A percentile compares a stretch with the other conserved stretches of the same genome.
Conservation (phyloP, 768 basidiomycete genomes). For the Suillus subaureus region DNA sequence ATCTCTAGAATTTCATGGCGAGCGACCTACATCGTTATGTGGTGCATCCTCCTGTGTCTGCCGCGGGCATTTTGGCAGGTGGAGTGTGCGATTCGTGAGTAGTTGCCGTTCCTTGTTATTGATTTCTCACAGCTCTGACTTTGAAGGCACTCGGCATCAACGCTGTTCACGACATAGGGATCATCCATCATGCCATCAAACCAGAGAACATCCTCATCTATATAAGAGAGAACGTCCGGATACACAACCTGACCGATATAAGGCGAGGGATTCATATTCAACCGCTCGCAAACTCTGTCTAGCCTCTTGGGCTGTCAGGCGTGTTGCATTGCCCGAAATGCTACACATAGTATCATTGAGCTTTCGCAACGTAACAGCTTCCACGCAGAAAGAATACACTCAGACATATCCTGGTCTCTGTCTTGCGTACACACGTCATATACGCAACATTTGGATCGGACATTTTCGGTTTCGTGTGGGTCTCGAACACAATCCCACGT, state of each 20-base stretch:
- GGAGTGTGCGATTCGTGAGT: too few relatives aligned
- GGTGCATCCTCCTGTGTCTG: too few relatives aligned
- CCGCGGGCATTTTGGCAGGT: too few relatives aligned
- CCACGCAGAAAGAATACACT: slow-evolving; percentile 29
- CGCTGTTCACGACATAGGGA: too few relatives aligned
- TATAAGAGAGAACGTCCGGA: too few relatives aligned
- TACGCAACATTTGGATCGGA: slow-evolving; percentile 40
- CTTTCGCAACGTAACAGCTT: slow-evolving; percentile 12
- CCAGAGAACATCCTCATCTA: too few relatives aligned
- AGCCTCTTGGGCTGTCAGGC: slow-evolving; percentile 36
- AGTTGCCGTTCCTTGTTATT: too few relatives aligned
- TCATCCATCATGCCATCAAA: too few relatives aligned
- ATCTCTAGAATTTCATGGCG: too few relatives aligned
- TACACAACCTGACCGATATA: slow-evolving; percentile 23
- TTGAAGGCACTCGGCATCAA: too few relatives aligned
- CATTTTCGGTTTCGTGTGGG: neutral
- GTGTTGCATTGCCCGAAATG: slow-evolving; percentile 38
- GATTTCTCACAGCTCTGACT: too few relatives aligned
- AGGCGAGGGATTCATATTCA: slow-evolving; percentile 12
- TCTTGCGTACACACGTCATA: slow-evolving; percentile 33
- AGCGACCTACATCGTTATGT: too few relatives aligned
- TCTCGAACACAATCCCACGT: neutral
- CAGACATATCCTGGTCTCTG: slow-evolving; percentile 22
- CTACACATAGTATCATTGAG: slow-evolving; percentile 40
- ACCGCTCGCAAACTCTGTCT: slow-evolving; percentile 33